These are phyloP conservation scores for Dryas integrifolia DNA, from an alignment of 331 rosid species.

Conservation along the genomic window DNA sequence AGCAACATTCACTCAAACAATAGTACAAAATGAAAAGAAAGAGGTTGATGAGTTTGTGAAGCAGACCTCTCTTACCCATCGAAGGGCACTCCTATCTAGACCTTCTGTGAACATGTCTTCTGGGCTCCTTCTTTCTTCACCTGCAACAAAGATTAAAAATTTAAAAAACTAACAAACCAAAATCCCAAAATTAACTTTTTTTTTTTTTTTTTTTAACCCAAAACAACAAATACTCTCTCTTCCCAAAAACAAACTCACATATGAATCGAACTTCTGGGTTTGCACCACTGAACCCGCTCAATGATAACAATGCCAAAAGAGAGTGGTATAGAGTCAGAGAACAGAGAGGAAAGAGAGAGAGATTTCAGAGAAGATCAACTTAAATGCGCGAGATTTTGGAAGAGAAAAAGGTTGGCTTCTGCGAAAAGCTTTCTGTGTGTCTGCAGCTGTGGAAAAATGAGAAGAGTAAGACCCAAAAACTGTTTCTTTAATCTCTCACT, in stretches of 20 bases:
- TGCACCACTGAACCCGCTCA: slow-evolving; percentile 14
- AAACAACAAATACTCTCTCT: background rate
- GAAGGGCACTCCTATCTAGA: slow-evolving; percentile 72
- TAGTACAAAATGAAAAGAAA: background rate
- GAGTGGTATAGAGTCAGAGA: slow-evolving; percentile 14
- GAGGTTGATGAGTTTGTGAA: slow-evolving; percentile 8
- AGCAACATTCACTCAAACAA: slow-evolving; percentile 7
- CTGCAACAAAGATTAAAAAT: slow-evolving; percentile 27
- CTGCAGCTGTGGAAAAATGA: slow-evolving; percentile 20
- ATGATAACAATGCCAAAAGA: slow-evolving; percentile 20
- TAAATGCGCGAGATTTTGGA: slow-evolving; percentile 32
- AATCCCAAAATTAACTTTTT: background rate
- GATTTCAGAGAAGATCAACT: slow-evolving; percentile 17
- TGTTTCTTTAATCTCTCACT: background rate
- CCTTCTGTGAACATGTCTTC: slow-evolving; percentile 78
- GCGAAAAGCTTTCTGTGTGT: slow-evolving; percentile 32
- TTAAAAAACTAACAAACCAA: slow-evolving; percentile 17
- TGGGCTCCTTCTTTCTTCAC: slow-evolving; percentile 23
- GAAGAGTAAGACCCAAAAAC: slow-evolving; percentile 17
- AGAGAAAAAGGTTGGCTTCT: slow-evolving; percentile 35
- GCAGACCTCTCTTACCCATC: slow-evolving; percentile 85
- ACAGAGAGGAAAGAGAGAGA: background rate
- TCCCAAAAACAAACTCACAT: slow-evolving; percentile 16
- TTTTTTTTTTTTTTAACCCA: background rate
- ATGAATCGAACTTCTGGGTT: slow-evolving; percentile 19